Base-by-base conservation (phyloP, 148 eudicot species). In the Rhododendron henanense region DNA sequence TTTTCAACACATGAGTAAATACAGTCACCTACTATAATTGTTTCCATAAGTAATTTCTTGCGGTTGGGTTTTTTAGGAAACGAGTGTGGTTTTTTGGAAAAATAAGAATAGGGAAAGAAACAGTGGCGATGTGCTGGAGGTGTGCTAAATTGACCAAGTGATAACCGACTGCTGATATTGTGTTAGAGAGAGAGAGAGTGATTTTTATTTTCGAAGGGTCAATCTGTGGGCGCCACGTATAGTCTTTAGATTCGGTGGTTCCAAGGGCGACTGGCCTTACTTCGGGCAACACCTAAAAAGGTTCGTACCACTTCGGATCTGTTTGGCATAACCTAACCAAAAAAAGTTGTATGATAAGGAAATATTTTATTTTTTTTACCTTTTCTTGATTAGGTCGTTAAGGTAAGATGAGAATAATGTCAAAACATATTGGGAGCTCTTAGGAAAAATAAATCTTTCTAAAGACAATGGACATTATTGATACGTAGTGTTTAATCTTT, bases 211-310 rank as follows among this genome's bases (percentile, higher is more conserved):
- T n/a, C 11, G 37, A 84, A 33, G 39, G 81, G 59, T 51, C 67
- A 51, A 53, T 84, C 21, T 16, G 16, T 47, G 45, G 79, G 63
- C 9, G 44, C 39, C 85, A 71, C 79, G 79, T 48, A 41, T 0
- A 19, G 79, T 28, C 79, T 67, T 45, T 0, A 45, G 85, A 83
- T 83, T 83, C 59, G 77, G 59, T 25, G 77, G 84, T 67, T 81
- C 65, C 50, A 78, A 1, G 2, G 7, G 19, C 18, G 8, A 71
- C 19, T 33, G 76, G 39, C 39, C 76, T 23, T n/a, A 31, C n/a
- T 59, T 59, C 69, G 0, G 11, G 4, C 28, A 21, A 63, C 33
- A 67, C 28, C 28, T 25, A 25, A 65, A 65, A 65, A 21, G 28
- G 69, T 14, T 59, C 25, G 65, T 59, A 59, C 65, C 65, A 59